Evolutionary conservation across 768 basidiomycete species (phyloP), one percentile per base, ranked within the genome.

Genomic region (Mycena kentingensis): DNA sequence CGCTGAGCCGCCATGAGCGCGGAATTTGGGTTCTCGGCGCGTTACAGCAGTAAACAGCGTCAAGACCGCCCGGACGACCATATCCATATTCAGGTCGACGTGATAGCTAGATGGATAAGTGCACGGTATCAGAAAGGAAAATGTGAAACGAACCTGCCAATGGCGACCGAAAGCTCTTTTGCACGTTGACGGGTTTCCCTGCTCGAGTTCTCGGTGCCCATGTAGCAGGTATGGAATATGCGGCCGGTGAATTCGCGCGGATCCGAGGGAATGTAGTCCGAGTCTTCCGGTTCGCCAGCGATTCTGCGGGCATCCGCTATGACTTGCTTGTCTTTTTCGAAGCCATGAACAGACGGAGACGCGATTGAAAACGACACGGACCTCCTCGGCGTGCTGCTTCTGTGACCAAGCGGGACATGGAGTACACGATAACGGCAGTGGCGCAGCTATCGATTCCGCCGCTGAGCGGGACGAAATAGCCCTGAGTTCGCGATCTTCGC

Each of bases 381-480:
- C 95, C 87, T 67, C 87, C 86, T 52, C 77, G 73, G 8, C 72
- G 70, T 5, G 88, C 85, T 6, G 95, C 93, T 55, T 90, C 87
- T 2, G 82, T 79, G 3, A 98, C 95, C 11, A 96, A 77, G 3
- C 91, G 82, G 59, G 93, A 98, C 97, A 98, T 99, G 0, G 94
- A 98, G 65, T 85, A 91, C 1, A 97, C 91, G 58, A 99, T 98
- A 38, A 91, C 84, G 1, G 97, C 89, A 2, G 97, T 99, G 2
- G 97, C 93, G 63, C 97, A 99, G 61, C 92, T 94, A 67, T 99
- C 97, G 50, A 99, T 93, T 15, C 97, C 97, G 8, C 97, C 96
- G 51, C 92, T 94, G 13, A 99, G 77, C 1, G 97, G 96, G 19
- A 98, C 72, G 63, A 98, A 98, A 72, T 95, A 98, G 3, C 97